Evolutionary conservation across 2,329 filamentous ascomycete species (phyloP).

Genomic region (Lachnellula arida): DNA sequence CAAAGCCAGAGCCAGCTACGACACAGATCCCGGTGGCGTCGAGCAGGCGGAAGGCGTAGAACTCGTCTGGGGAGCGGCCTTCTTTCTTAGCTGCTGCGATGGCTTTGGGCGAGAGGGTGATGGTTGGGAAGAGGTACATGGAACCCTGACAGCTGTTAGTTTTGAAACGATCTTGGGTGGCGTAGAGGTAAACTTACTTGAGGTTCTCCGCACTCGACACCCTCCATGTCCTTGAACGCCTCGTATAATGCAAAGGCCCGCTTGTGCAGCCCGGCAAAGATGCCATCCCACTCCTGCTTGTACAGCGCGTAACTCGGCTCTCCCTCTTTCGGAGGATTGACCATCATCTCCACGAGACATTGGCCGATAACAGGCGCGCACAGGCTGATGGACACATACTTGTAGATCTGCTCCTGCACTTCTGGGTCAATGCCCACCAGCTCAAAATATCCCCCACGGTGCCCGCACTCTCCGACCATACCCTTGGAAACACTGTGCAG

Average conservation of each 20-base stretch:
- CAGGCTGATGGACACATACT: slow-evolving; percentile 95
- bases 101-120: slow-evolving; percentile 72
- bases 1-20: slow-evolving; percentile 88
- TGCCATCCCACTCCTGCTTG: slow-evolving; percentile 76
- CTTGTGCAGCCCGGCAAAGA: slow-evolving; percentile 71
- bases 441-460: slow-evolving; percentile 97
- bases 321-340: slow-evolving; percentile 83
- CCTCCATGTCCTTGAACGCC: slow-evolving; percentile 92
- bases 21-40: slow-evolving; percentile 94
- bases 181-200: slow-evolving; percentile 44
- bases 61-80: slow-evolving; percentile 77
- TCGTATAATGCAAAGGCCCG: slow-evolving; percentile 83
- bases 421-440: slow-evolving; percentile 80
- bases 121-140: slow-evolving; percentile 99
- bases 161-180: background rate
- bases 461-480: slow-evolving; percentile 98
- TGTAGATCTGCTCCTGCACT: slow-evolving; percentile 94
- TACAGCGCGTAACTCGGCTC: slow-evolving; percentile 83
- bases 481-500: slow-evolving; percentile 95
- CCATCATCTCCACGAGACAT: slow-evolving; percentile 96
- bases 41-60: slow-evolving; percentile 86
- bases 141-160: slow-evolving; percentile 56
- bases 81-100: slow-evolving; percentile 69
- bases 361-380: slow-evolving; percentile 94
- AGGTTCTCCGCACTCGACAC: slow-evolving; percentile 82